These are phyloP conservation scores for Sporothrix variecibatus DNA, from an alignment of 2,329 filamentous ascomycete species.

Conservation along the genomic window DNA sequence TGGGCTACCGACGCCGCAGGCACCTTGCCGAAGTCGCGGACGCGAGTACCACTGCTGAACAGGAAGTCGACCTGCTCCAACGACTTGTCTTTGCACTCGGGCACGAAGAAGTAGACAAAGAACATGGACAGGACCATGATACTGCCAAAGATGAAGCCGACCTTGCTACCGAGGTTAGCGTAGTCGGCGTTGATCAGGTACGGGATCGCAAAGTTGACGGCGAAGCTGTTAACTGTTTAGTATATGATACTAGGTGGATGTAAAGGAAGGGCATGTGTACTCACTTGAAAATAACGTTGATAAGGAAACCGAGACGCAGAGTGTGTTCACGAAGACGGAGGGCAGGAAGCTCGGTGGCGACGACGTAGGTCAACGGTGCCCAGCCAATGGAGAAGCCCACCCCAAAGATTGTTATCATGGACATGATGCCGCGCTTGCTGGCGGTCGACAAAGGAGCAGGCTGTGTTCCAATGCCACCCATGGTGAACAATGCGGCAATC, in stretches of 20 bases:
- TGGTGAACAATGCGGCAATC: constrained; percentile 37
- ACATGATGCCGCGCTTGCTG: constrained; percentile 30
- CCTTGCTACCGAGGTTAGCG: constrained; percentile 23
- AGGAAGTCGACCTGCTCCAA: constrained; percentile 24
- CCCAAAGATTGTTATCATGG: constrained; percentile 38
- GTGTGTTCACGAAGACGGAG: constrained; percentile 39
- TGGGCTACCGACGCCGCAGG: background rate
- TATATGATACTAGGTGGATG: background rate
- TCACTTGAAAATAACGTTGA: constrained; percentile 11
- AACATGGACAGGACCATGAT: constrained; percentile 11
- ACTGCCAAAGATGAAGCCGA: constrained; percentile 26
- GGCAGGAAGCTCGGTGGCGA: constrained; percentile 41
- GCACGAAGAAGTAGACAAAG: constrained; percentile 23
- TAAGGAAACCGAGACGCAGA: constrained; percentile 28
- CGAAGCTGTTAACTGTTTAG: constrained; percentile 8
- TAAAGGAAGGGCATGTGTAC: background rate
- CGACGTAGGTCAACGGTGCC: constrained; percentile 41
- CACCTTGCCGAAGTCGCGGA: constrained; percentile 17
- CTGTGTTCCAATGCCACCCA: constrained; percentile 41
- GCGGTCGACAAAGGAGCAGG: background rate
- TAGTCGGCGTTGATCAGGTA: constrained; percentile 26
- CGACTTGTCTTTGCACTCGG: constrained; percentile 25
- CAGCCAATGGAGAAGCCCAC: constrained; percentile 40
- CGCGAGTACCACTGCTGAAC: constrained; percentile 6
- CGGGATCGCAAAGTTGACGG: constrained; percentile 25